Percentiles rank a stretch among this genome's conserved stretches.
These are phyloP conservation scores for Candida cerambycidarum DNA, from an alignment of 805 yeast species.

Conservation along the genomic window DNA sequence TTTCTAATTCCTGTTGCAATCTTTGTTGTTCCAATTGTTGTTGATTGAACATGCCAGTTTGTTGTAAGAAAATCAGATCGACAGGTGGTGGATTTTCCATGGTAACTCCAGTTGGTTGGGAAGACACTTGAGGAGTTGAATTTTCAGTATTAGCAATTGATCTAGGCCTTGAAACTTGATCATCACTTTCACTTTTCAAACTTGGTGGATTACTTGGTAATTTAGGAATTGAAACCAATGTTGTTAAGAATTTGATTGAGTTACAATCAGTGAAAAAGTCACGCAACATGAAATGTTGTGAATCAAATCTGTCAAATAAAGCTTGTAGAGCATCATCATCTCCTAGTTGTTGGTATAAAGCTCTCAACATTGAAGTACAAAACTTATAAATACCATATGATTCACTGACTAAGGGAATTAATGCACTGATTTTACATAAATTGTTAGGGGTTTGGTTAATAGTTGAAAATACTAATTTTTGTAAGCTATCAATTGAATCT, in stretches of 20 bases:
- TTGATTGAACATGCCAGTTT: conserved; percentile 56
- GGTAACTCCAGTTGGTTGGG: conserved; percentile 38
- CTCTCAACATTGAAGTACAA: conserved; percentile 85
- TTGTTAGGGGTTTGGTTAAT: conserved; percentile 57
- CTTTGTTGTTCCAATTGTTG: conserved; percentile 58
- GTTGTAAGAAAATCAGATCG: conserved; percentile 46
- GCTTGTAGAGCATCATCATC: conserved; percentile 77
- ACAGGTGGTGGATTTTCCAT: conserved; percentile 35
- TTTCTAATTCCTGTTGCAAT: conserved; percentile 61
- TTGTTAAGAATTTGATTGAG: conserved; percentile 74
- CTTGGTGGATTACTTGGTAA: conserved; percentile 61
- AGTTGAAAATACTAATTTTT: conserved; percentile 71
- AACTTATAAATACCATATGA: conserved; percentile 92
- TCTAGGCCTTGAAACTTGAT: conserved; percentile 33
- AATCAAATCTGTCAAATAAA: conserved; percentile 64
- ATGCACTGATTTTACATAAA: conserved; percentile 81
- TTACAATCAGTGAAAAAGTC: conserved; percentile 91
- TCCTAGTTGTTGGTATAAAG: conserved; percentile 71
- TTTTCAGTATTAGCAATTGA: conserved; percentile 20
- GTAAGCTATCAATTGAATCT: conserved; percentile 78
- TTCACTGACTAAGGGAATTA: conserved; percentile 89
- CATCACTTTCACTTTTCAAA: conserved; percentile 46
- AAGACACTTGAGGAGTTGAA: conserved; percentile 42
- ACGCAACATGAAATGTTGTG: conserved; percentile 69
- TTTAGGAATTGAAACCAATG: conserved; percentile 78